Percentiles rank a stretch among this genome's conserved stretches.
These are phyloP conservation scores for Melastoma malabathricum DNA, from an alignment of 345 rosid genomes.

Conservation along the genomic window DNA sequence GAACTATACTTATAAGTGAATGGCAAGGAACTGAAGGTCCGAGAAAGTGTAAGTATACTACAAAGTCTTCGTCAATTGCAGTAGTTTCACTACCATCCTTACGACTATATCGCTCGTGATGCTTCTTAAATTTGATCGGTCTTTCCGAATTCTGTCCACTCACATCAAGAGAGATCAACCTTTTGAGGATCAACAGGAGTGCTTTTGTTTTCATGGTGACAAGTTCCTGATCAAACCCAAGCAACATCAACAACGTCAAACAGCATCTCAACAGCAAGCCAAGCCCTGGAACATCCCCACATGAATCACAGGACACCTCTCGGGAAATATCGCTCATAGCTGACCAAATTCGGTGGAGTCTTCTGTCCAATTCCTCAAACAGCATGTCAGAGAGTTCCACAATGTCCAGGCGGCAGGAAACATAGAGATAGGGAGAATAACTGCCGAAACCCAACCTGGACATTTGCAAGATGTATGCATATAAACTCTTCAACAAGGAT, in stretches of 20 bases:
- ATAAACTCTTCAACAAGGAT: too few species aligned
- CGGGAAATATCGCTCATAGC: too few species aligned
- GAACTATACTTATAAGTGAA: slow-evolving; percentile 5
- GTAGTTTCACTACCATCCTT: slow-evolving; percentile 1
- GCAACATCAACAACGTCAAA: slow-evolving; percentile 4
- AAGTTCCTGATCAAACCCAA: slow-evolving; percentile 3
- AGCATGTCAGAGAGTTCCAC: too few species aligned
- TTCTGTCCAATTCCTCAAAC: too few species aligned
- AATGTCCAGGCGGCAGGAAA: too few species aligned
- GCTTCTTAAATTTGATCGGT: slow-evolving; percentile 2
- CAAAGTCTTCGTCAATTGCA: slow-evolving; percentile 3
- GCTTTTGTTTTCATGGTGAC: background rate
- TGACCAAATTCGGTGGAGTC: too few species aligned
- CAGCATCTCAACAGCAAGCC: slow-evolving; percentile 16
- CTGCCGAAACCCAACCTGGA: too few species aligned
- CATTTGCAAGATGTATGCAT: too few species aligned
- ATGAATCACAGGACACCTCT: too few species aligned
- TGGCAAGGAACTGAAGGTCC: slow-evolving; percentile 4
- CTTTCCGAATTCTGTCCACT: background rate
- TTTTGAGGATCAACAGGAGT: slow-evolving; percentile 3
- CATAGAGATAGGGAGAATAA: too few species aligned
- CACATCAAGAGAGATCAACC: slow-evolving; percentile 3
- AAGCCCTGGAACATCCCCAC: slow-evolving; percentile 4
- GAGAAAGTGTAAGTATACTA: slow-evolving; percentile 3
- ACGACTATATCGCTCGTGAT: background rate